Percentiles rank a stretch among this genome's conserved stretches.
Evolutionary conservation across 345 rosid species (phyloP).

Genomic region (Sonneratia alba): DNA sequence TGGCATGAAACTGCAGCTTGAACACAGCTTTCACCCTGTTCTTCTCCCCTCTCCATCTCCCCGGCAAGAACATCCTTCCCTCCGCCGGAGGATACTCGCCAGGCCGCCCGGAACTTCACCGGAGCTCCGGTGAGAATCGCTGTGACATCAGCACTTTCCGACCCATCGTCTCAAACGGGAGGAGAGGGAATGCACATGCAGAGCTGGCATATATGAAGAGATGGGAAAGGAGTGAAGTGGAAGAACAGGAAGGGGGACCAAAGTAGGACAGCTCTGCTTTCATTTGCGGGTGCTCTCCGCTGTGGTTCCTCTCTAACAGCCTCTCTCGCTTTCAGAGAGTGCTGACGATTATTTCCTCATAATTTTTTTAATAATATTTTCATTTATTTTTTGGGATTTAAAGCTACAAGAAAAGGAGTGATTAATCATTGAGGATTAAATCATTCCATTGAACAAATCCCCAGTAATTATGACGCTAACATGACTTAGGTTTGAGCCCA

Average conservation of each 20-base stretch:
- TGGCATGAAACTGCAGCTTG: conserved; percentile 37
- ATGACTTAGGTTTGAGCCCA: too few species aligned
- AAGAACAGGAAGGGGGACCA: background rate
- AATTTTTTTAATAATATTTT: background rate
- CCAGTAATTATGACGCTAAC: too few species aligned
- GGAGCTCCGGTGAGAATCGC: background rate
- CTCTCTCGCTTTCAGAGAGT: conserved; percentile 1
- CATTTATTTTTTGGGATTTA: background rate
- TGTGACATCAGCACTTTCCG: background rate
- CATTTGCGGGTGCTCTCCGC: conserved; percentile 3
- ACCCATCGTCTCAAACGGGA: background rate
- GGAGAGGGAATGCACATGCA: background rate
- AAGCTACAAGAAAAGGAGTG: background rate
- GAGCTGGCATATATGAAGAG: background rate
- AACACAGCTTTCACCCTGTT: conserved; percentile 28
- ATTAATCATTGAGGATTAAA: too few species aligned
- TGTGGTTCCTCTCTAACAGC: background rate
- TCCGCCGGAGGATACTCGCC: background rate
- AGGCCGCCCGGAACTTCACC: conserved; percentile 2
- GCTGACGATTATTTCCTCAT: background rate
- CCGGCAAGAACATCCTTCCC: conserved; percentile 26
- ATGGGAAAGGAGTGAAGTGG: background rate
- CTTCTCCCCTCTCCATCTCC: conserved; percentile 30
- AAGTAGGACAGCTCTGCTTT: background rate
- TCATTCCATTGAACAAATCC: too few species aligned